A percentile compares a stretch with the other conserved stretches of the same genome.
These are phyloP conservation scores for Colletotrichum destructivum DNA, from an alignment of 2,329 filamentous ascomycete species.

Conservation along the genomic window DNA sequence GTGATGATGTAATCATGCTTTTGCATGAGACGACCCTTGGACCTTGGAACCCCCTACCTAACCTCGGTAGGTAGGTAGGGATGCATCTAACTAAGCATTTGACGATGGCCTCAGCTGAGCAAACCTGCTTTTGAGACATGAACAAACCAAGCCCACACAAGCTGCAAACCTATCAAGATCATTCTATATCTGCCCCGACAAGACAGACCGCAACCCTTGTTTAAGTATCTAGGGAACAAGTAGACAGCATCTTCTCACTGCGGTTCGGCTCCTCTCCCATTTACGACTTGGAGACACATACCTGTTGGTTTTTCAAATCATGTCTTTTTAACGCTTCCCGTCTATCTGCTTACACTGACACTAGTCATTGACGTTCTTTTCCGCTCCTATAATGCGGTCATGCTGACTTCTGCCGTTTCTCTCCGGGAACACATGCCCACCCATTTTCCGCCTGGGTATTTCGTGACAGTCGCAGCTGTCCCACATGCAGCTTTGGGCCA, in stretches of 20 bases:
- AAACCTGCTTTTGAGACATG: too few species aligned
- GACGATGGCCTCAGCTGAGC: too few species aligned
- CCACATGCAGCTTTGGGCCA: conserved; percentile 11
- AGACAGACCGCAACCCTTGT: too few species aligned
- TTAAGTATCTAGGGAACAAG: background rate
- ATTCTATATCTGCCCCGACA: too few species aligned
- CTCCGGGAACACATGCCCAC: conserved; percentile 17
- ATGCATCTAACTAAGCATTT: too few species aligned
- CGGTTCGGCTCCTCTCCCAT: background rate
- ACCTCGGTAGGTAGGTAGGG: too few species aligned
- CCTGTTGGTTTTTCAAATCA: conserved; percentile 31
- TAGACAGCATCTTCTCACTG: background rate
- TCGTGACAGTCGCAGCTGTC: conserved; percentile 29
- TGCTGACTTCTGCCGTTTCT: conserved; percentile 25
- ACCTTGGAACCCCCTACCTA: background rate
- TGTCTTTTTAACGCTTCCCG: conserved; percentile 41
- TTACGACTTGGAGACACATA: background rate
- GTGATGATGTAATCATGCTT: conserved; percentile 21
- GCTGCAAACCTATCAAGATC: too few species aligned
- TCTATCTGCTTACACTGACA: conserved; percentile 43
- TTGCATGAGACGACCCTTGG: conserved; percentile 3
- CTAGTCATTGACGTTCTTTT: conserved; percentile 39
- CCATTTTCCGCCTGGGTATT: conserved; percentile 31
- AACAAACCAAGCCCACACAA: too few species aligned
- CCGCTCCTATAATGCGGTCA: conserved; percentile 35